Evolutionary conservation across 2,329 filamentous ascomycete species (phyloP), one percentile per base, ranked within the genome.

Genomic region (Phialophora macrospora): DNA sequence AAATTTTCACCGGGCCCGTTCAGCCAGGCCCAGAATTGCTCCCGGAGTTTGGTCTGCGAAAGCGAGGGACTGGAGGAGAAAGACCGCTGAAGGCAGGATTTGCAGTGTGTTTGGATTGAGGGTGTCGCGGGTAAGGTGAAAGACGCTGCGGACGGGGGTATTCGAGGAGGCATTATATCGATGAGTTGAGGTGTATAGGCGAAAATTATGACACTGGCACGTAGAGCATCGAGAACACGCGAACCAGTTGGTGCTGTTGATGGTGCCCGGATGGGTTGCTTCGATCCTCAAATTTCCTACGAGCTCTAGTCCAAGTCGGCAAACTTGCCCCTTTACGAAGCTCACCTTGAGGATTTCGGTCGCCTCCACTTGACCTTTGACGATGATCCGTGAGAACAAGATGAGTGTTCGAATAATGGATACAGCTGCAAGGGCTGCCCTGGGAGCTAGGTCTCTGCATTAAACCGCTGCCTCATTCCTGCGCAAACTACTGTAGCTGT

Each of bases 1-100:
- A 86, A 82, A 24, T 74, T 76, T 69, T 74, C 75, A 9, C 84
- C 84, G 30, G 83, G 82, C 0, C 83, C 83, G 66, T 84, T 82
- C 44, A 89, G 79, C 87, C 87, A 89, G 67, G 78, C 76, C 71
- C 83, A 86, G 80, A 88, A 87, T 57, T 82, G 77, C 64, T 80
- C 78, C 66, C 85, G 83, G 49, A 84, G 79, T 69, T 79, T 79
- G 51, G 84, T 87, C 63, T 80, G 70, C 24, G 62, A 58, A 1
- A 34, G 44, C 28, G 72, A 60, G 24, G 71, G 72, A 58, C 71
- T 72, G 22, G 70, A 72, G 59, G 68, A 70, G 48, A 73, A 73
- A 20, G 62, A 51, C 32, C 71, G 69, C 28, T 61, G 58, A 22
- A 71, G 67, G 55, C 71, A 73, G 69, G 69, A 68, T 68, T 67